phyloP scores from a whole-genome alignment of 1,284 basidiomycete species.

The Tausonia pullulans region DNA sequence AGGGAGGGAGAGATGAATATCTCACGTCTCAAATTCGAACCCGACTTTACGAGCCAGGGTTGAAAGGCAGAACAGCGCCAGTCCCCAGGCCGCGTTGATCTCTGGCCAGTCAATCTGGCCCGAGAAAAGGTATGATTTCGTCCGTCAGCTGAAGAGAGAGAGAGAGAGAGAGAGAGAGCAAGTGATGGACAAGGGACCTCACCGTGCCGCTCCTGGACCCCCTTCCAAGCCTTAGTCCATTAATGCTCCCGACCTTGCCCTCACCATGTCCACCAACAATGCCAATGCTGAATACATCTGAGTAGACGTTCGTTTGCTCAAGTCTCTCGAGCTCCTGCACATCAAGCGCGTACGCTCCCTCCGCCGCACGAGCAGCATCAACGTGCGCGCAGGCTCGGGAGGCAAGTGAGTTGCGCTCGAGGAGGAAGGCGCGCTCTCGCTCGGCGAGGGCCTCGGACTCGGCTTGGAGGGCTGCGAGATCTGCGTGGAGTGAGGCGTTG shows the following conservation, averaged over 20 bases:
- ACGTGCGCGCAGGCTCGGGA: background rate
- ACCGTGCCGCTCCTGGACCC: constrained; percentile 47
- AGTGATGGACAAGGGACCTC: background rate
- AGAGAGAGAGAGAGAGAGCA: constrained; percentile 42
- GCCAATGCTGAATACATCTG: constrained; percentile 96
- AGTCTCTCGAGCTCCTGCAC: constrained; percentile 60
- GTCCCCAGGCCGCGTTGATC: constrained; percentile 98
- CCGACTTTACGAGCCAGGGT: constrained; percentile 83
- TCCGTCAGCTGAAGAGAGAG: constrained; percentile 20
- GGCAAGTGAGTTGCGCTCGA: background rate
- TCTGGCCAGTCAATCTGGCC: constrained; percentile 89
- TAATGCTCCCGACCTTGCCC: constrained; percentile 83
- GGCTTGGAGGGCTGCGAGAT: background rate
- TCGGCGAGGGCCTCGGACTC: background rate
- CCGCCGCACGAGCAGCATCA: background rate
- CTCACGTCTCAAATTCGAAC: constrained; percentile 70
- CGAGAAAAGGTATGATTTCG: background rate
- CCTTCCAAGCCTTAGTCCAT: constrained; percentile 67
- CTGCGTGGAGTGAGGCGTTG: background rate
- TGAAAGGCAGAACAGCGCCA: constrained; percentile 81
- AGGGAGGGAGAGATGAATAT: constrained; percentile 16
- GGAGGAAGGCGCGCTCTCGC: constrained; percentile 9
- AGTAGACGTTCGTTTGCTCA: constrained; percentile 91
- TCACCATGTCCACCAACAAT: constrained; percentile 52
- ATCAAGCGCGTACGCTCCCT: constrained; percentile 2